Evolutionary conservation across 352 stramenopile genomes (phyloP).

Genomic region (Thraustotheca clavata): DNA sequence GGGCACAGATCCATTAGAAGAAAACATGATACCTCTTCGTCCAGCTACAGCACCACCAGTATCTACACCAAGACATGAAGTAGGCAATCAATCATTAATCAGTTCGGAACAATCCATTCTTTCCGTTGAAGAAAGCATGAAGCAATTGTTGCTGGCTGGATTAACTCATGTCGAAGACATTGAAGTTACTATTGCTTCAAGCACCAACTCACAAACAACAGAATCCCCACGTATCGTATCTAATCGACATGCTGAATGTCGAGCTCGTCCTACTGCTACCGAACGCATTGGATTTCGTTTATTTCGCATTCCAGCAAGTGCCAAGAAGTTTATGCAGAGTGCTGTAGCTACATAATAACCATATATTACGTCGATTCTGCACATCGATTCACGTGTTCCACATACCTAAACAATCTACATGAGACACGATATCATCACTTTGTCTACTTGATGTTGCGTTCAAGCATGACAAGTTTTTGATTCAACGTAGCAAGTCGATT

Average conservation of each 20-base stretch:
- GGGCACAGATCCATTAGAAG: conserved; percentile 15
- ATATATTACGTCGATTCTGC: background rate
- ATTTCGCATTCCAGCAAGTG: conserved; percentile 19
- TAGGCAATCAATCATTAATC: conserved; percentile 8
- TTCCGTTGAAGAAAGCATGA: conserved; percentile 13
- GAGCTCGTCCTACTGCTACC: background rate
- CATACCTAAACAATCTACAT: background rate
- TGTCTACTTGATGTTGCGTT: background rate
- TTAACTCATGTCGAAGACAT: conserved; percentile 8
- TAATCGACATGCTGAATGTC: background rate
- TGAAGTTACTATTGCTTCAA: background rate
- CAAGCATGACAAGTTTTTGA: background rate
- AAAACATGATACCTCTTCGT: conserved; percentile 13
- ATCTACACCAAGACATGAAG: background rate
- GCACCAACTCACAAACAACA: background rate
- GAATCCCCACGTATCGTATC: background rate
- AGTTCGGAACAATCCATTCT: background rate
- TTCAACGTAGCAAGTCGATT: background rate
- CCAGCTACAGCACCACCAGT: background rate
- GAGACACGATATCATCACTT: background rate
- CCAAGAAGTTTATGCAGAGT: conserved; percentile 17
- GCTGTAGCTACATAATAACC: background rate
- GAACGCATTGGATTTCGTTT: conserved; percentile 16
- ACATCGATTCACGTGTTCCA: background rate
- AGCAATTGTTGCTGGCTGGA: background rate